Percentiles rank a stretch among this genome's conserved stretches.
Evolutionary conservation across 2,329 filamentous ascomycete genomes (phyloP).

Genomic region (Zymoseptoria passerinii): DNA sequence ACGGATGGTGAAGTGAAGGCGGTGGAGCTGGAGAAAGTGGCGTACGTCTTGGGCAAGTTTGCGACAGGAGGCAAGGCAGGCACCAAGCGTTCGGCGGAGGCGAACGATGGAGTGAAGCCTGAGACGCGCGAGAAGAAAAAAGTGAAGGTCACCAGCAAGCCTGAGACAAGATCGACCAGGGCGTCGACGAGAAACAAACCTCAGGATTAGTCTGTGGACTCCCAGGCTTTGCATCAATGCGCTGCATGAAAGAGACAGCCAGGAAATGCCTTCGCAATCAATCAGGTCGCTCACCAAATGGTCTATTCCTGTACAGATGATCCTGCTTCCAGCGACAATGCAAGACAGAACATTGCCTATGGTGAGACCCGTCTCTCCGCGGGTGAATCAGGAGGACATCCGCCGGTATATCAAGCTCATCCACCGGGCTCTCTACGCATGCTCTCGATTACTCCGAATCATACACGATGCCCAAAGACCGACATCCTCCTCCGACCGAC

Average conservation of each 20-base stretch:
- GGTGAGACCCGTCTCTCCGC: not conserved
- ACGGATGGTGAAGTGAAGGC: conserved; percentile 31
- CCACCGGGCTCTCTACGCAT: not conserved
- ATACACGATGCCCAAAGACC: not conserved
- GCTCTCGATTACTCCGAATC: not conserved
- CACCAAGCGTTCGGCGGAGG: not conserved
- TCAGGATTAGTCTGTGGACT: not conserved
- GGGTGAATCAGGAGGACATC: not conserved
- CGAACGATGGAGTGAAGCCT: not conserved
- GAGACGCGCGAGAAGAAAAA: not conserved
- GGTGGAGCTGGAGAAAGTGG: conserved; percentile 13
- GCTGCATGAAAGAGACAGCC: not conserved
- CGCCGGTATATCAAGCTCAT: not conserved
- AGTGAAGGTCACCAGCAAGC: not conserved
- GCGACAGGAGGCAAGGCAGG: not conserved
- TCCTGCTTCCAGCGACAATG: not conserved
- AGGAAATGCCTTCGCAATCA: not conserved
- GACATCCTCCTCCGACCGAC: not conserved
- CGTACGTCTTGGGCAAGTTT: conserved; percentile 14
- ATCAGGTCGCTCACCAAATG: not conserved
- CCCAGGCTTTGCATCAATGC: not conserved
- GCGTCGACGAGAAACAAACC: not conserved
- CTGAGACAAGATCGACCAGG: not conserved
- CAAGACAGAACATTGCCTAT: not conserved
- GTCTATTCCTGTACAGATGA: not conserved